Base-by-base conservation (phyloP, 2,329 filamentous ascomycete species). In the Alternaria ethzedia region DNA sequence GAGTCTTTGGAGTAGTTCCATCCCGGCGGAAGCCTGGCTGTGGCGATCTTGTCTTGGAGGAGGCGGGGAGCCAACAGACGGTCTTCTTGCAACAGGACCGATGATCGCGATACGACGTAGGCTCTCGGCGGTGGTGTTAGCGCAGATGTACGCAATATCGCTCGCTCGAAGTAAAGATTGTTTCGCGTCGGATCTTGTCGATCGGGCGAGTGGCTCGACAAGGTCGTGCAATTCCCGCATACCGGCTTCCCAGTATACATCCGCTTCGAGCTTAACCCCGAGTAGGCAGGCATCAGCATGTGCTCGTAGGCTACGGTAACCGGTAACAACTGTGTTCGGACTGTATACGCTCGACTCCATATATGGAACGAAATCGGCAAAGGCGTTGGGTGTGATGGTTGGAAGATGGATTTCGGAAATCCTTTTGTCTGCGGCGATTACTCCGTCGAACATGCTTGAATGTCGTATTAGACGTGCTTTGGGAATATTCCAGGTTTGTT, bases 311-410 rank as follows among this genome's bases (percentile, higher is more conserved):
- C 61, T 30, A 36, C 60, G 56, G 61, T 67, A 70, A 26, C 46
- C 52, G 5, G 56, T 11, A 15, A 65, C 43, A 10, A 46, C n/a
- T 2, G 23, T 59, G 60, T 70, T 69, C 43, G 64, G 30, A 11
- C 54, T 64, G 65, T 73, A 73, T 41, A 73, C 71, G 59, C 46
- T 69, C 36, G 62, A 67, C 44, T 64, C 45, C 26, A 66, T 56
- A 47, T 66, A 74, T 23, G 66, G 61, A 23, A 70, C 49, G 55
- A 69, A 71, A 58, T 71, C 66, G 10, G 68, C 57, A 36, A 72
- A 72, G 41, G 54, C 55, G 15, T 43, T 47, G 10, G 65, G 30
- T 2, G 52, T 21, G 17, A 59, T 50, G 23, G 47, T 12, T n/a
- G 36, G 26, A 3, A 70, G 49, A 1, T 25, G 12, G 15, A 57